A percentile compares a stretch with the other conserved stretches of the same genome.
These are phyloP conservation scores for Candida silvatica DNA, from an alignment of 805 yeast species.

Conservation along the genomic window DNA sequence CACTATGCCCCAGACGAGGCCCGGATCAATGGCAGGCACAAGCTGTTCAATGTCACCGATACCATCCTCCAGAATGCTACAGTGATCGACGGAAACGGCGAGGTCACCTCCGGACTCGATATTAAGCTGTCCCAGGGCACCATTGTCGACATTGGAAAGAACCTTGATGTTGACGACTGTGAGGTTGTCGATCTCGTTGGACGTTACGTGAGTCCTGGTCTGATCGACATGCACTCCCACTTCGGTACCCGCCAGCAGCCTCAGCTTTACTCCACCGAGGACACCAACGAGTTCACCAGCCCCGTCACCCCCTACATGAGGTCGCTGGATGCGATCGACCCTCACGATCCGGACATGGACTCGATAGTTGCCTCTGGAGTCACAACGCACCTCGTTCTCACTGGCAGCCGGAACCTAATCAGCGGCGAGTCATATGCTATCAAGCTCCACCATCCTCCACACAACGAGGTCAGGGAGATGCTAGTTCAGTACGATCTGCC, in stretches of 20 bases:
- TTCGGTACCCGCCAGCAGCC: slow-evolving; percentile 4
- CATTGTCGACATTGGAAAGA: slow-evolving; percentile 1
- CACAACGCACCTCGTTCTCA: slow-evolving; percentile 2
- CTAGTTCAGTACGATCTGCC: slow-evolving; percentile 1
- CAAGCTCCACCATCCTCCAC: slow-evolving; percentile 1
- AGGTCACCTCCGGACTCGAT: not conserved
- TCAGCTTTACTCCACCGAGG: slow-evolving; percentile 2
- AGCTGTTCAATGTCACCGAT: not conserved
- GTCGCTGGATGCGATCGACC: slow-evolving; percentile 1
- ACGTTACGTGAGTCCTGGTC: slow-evolving; percentile 1
- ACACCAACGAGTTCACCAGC: slow-evolving; percentile 2
- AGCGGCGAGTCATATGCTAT: slow-evolving; percentile 4
- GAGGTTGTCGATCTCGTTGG: not conserved
- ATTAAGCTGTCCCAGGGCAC: slow-evolving; percentile 1
- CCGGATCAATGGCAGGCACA: slow-evolving; percentile 1
- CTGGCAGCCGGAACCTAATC: slow-evolving; percentile 2
- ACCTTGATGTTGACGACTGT: not conserved
- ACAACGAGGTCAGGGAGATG: slow-evolving; percentile 1
- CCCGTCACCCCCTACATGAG: slow-evolving; percentile 2
- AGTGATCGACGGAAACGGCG: slow-evolving; percentile 2
- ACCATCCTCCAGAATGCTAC: slow-evolving; percentile 2
- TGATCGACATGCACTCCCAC: slow-evolving; percentile 3
- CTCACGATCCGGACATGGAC: slow-evolving; percentile 3
- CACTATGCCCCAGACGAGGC: not conserved
- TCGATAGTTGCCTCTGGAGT: slow-evolving; percentile 2